A percentile compares a stretch with the other conserved stretches of the same genome.
Conservation (phyloP, 208 protist species). For the Acanthamoeba triangularis region DNA sequence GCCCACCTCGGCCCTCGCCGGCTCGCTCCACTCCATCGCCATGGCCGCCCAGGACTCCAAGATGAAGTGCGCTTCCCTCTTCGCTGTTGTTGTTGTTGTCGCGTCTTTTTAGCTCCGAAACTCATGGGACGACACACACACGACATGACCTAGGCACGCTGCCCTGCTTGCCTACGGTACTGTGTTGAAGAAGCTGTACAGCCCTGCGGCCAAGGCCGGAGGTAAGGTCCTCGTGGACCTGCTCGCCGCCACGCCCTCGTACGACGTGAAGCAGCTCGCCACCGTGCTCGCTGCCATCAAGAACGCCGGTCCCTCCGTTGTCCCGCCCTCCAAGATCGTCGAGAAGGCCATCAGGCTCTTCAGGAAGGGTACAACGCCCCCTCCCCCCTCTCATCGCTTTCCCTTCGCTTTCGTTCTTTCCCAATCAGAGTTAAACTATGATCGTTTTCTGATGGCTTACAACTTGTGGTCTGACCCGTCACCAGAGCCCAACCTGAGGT, state of each 20-base stretch:
- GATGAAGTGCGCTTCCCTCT: not conserved
- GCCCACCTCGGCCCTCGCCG: slow-evolving; percentile 43
- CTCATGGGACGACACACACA: not conserved
- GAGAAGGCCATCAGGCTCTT: not conserved
- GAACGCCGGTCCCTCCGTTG: slow-evolving; percentile 73
- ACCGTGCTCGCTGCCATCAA: slow-evolving; percentile 68
- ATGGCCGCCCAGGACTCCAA: not conserved
- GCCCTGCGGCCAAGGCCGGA: not conserved
- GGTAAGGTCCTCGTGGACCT: slow-evolving; percentile 35
- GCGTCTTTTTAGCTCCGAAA: not conserved
- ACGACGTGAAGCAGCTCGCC: not conserved
- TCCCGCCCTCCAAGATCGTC: slow-evolving; percentile 14
- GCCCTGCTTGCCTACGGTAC: slow-evolving; percentile 51
- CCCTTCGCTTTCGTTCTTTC: not conserved
- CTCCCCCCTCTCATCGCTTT: too few relatives aligned
- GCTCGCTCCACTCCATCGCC: slow-evolving; percentile 16
- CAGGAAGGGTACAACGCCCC: not conserved
- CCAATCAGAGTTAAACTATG: not conserved
- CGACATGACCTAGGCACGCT: not conserved
- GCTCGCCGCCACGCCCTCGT: not conserved
- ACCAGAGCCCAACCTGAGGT: not conserved
- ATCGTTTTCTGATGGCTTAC: not conserved
- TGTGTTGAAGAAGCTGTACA: slow-evolving; percentile 19
- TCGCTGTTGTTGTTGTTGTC: not conserved
- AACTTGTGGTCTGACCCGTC: not conserved